Percentiles rank a stretch among this genome's conserved stretches.
Evolutionary conservation across 306 rosid genomes (phyloP).

Genomic region (Cucurbita moschata): DNA sequence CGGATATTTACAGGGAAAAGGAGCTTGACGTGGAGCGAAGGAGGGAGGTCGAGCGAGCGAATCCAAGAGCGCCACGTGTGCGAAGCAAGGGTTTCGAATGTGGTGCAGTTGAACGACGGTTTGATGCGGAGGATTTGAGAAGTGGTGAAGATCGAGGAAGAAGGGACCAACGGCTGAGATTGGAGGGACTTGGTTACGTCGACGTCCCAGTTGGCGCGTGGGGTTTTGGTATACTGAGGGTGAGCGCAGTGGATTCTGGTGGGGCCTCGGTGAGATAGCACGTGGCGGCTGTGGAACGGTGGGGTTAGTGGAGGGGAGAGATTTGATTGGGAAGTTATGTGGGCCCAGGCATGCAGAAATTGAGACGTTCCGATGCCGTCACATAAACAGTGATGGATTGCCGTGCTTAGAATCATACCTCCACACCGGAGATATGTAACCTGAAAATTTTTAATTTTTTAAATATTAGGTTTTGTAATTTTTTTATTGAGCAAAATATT

Average conservation of each 20-base stretch:
- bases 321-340: slow-evolving; percentile 12
- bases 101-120: slow-evolving; percentile 42
- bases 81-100: slow-evolving; percentile 59
- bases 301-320: slow-evolving; percentile 4
- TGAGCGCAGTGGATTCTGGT: slow-evolving; percentile 11
- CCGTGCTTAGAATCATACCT: slow-evolving; percentile 62
- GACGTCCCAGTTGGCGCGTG: slow-evolving; percentile 1
- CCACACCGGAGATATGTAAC: slow-evolving; percentile 54
- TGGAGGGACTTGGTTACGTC: slow-evolving; percentile 35
- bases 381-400: slow-evolving; percentile 65
- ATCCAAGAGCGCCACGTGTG: slow-evolving; percentile 95
- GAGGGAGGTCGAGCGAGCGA: slow-evolving; percentile 25
- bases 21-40: slow-evolving; percentile 30
- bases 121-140: slow-evolving; percentile 35
- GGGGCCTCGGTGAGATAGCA: slow-evolving; percentile 34
- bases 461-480: background rate
- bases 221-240: slow-evolving; percentile 27
- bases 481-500: no score
- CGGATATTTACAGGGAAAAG: slow-evolving; percentile 64
- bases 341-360: slow-evolving; percentile 70
- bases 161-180: slow-evolving; percentile 44
- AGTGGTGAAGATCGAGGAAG: slow-evolving; percentile 35
- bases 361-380: slow-evolving; percentile 77
- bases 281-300: slow-evolving; percentile 45
- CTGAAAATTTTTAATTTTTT: slow-evolving; percentile 14